phyloP scores from a whole-genome alignment of 208 protist species.

The Polymyxa betae region DNA sequence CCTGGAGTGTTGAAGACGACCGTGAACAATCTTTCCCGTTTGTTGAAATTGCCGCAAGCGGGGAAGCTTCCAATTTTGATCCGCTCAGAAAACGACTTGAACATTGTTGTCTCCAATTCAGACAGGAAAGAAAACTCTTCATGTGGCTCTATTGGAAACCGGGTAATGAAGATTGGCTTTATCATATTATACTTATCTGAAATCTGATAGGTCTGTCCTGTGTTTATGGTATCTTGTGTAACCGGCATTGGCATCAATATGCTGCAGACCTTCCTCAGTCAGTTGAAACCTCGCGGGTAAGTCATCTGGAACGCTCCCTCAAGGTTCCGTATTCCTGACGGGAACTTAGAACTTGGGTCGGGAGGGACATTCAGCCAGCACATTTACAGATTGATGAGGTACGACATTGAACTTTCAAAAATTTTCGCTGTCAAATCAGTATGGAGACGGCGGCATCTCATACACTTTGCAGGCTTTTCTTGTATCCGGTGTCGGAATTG shows the following conservation, averaged over 20 bases:
- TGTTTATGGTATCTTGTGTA: conserved; percentile 86
- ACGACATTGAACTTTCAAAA: not conserved
- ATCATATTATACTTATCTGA: conserved; percentile 11
- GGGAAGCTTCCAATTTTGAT: conserved; percentile 86
- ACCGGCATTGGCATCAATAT: conserved; percentile 84
- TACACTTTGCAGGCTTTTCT: too few species aligned
- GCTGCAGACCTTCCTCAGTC: conserved; percentile 74
- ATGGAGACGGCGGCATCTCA: too few species aligned
- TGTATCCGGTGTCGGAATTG: conserved; percentile 86
- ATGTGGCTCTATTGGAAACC: conserved; percentile 73
- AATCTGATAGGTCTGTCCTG: conserved; percentile 66
- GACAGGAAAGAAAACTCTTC: conserved; percentile 83
- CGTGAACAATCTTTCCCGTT: conserved; percentile 76
- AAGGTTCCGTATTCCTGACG: not conserved
- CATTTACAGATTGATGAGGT: conserved; percentile 37
- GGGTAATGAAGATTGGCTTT: not conserved
- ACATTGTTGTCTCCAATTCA: conserved; percentile 85
- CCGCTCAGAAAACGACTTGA: conserved; percentile 80
- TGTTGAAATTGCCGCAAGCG: conserved; percentile 89
- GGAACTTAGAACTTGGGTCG: not conserved
- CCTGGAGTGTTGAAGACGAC: conserved; percentile 86
- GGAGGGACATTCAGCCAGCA: not conserved
- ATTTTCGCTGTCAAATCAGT: conserved; percentile 26
- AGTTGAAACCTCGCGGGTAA: conserved; percentile 11
- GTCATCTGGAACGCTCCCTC: not conserved